These are phyloP conservation scores for Maudiozyma humilis DNA, from an alignment of 1,139 yeast species.

Conservation along the genomic window DNA sequence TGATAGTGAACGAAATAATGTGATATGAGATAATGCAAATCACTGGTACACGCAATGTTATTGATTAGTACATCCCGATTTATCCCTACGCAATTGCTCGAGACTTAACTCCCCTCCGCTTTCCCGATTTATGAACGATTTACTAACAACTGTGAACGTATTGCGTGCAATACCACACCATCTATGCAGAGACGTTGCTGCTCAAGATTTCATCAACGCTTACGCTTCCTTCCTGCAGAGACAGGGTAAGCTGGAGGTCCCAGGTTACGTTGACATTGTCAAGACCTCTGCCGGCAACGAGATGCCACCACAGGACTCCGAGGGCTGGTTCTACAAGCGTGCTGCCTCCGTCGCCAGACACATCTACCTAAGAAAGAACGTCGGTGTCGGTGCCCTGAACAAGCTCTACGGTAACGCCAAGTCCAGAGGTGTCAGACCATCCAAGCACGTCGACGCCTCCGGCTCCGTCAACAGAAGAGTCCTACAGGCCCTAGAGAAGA, in stretches of 20 bases:
- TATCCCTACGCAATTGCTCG: too few relatives aligned
- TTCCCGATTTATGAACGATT: too few relatives aligned
- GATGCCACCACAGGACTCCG: conserved; percentile 99
- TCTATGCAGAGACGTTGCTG: conserved; percentile 90
- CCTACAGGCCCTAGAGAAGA: conserved; percentile 95
- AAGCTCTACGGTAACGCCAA: conserved; percentile 98
- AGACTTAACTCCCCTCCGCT: too few relatives aligned
- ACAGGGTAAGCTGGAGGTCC: conserved; percentile 99
- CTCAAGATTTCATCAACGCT: conserved; percentile 99
- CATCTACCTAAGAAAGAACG: conserved; percentile 98
- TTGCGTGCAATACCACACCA: not conserved
- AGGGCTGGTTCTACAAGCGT: conserved; percentile 99
- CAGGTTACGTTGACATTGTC: conserved; percentile 99
- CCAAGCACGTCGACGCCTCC: conserved; percentile 97
- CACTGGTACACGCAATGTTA: too few relatives aligned
- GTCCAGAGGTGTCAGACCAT: conserved; percentile 99
- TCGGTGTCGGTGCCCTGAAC: conserved; percentile 99
- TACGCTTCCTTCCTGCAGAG: conserved; percentile 99
- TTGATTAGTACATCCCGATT: too few relatives aligned
- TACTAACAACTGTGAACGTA: not conserved
- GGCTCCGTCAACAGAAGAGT: conserved; percentile 99
- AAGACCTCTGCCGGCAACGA: conserved; percentile 99
- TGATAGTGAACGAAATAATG: not conserved
- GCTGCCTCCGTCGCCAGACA: conserved; percentile 99
- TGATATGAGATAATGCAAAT: not conserved